phyloP scores from a whole-genome alignment of 2,329 filamentous ascomycete species.

The Trichoderma atroviride region DNA sequence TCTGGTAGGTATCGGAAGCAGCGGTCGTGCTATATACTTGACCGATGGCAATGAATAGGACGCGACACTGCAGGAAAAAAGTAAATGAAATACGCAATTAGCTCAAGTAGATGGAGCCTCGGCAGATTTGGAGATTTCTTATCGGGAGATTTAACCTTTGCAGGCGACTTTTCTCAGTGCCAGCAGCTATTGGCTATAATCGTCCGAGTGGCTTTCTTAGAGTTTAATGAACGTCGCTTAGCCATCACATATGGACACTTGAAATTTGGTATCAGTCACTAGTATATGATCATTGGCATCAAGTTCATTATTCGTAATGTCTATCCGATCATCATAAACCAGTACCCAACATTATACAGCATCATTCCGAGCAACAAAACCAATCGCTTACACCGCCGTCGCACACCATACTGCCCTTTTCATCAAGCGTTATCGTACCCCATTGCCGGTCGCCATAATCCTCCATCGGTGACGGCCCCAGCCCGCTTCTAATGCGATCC shows the following conservation, averaged over 20 bases:
- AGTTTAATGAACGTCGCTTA: not conserved
- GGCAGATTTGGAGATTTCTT: not conserved
- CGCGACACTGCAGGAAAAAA: not conserved
- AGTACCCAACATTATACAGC: not conserved
- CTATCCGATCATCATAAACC: not conserved
- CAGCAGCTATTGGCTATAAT: not conserved
- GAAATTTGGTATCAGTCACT: not conserved
- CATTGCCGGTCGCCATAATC: constrained; percentile 4
- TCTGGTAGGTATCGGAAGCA: not conserved
- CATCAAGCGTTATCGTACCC: constrained; percentile 22
- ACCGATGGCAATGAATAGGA: not conserved
- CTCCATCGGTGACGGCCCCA: constrained; percentile 7
- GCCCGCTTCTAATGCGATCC: constrained; percentile 8
- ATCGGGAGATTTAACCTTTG: not conserved
- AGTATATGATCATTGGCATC: not conserved
- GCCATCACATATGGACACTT: not conserved
- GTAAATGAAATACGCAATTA: not conserved
- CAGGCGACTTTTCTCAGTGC: not conserved
- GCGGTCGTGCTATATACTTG: not conserved
- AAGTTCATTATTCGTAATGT: not conserved
- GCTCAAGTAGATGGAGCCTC: not conserved
- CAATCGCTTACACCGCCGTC: not conserved
- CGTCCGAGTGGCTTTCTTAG: not conserved
- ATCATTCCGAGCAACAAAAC: not conserved
- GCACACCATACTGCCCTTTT: not conserved